phyloP scores from a whole-genome alignment of 371 early-diverging fungal species.

The Haplosporangium sp. region DNA sequence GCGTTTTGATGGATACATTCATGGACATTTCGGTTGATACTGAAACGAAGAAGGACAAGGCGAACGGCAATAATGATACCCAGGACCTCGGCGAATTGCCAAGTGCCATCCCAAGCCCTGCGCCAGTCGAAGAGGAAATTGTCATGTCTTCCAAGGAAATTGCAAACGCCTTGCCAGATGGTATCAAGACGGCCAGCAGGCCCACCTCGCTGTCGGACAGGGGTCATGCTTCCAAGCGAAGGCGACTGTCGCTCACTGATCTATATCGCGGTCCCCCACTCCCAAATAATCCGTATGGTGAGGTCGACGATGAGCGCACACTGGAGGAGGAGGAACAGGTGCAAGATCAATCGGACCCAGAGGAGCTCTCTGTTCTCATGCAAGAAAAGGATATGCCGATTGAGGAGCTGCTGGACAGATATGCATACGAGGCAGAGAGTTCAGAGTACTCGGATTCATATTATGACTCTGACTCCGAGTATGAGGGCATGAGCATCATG shows the following conservation, averaged over 20 bases:
- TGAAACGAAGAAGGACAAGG: constrained; percentile 11
- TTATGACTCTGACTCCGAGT: constrained; percentile 46
- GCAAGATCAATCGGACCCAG: constrained; percentile 47
- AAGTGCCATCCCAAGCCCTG: constrained; percentile 4
- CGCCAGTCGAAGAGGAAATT: constrained; percentile 5
- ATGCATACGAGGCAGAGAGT: constrained; percentile 46
- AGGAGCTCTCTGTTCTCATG: constrained; percentile 41
- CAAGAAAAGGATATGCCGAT: constrained; percentile 58
- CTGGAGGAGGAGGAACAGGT: constrained; percentile 59
- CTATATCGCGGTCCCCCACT: constrained; percentile 48
- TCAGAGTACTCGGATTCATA: constrained; percentile 53
- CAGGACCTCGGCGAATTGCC: constrained; percentile 16
- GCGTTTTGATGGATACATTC: constrained; percentile 14
- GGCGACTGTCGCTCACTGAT: constrained; percentile 31
- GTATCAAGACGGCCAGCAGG: constrained; percentile 20
- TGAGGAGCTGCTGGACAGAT: constrained; percentile 55
- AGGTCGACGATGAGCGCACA: constrained; percentile 61
- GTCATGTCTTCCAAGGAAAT: constrained; percentile 47
- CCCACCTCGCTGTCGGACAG: constrained; percentile 4
- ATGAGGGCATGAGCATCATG: constrained; percentile 38
- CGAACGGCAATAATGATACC: constrained; percentile 15
- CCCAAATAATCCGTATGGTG: constrained; percentile 48
- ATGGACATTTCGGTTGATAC: constrained; percentile 14
- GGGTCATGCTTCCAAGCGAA: constrained; percentile 21
- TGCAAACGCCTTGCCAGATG: constrained; percentile 36